Evolutionary conservation across 164 flowering plant species (phyloP).

Genomic region (Magnolia officinalis): DNA sequence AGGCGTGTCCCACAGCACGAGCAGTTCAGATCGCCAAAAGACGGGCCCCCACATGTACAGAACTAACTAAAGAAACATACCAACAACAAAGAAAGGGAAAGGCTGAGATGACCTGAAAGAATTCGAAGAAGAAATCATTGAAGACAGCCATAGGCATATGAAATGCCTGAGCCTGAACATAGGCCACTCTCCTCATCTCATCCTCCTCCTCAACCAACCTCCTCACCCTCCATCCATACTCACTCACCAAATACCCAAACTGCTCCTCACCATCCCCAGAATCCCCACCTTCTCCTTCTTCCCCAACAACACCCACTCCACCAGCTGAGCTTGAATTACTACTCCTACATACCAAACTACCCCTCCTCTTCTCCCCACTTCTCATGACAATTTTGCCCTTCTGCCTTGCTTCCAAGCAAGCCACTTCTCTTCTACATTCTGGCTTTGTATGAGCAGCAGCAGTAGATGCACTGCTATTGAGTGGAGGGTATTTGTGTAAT

Average conservation of each 20-base stretch:
- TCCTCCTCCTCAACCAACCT: slow-evolving; percentile 50
- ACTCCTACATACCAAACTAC: background rate
- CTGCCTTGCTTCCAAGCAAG: background rate
- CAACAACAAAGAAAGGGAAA: background rate
- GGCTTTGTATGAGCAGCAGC: background rate
- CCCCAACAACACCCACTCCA: slow-evolving; percentile 56
- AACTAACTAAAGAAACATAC: background rate
- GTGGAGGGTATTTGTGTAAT: background rate
- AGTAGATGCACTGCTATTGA: background rate
- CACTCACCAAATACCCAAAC: slow-evolving; percentile 40
- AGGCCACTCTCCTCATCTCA: slow-evolving; percentile 64
- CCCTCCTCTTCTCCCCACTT: slow-evolving; percentile 8
- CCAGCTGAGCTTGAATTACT: slow-evolving; percentile 7
- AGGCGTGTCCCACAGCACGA: too few species aligned
- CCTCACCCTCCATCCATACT: slow-evolving; percentile 76
- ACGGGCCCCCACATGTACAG: too few species aligned
- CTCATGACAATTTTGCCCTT: background rate
- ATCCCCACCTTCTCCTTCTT: slow-evolving; percentile 7
- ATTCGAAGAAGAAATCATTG: slow-evolving; percentile 63
- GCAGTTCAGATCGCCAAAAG: too few species aligned
- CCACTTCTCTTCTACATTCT: background rate
- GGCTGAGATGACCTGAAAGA: slow-evolving; percentile 53
- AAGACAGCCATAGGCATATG: slow-evolving; percentile 58
- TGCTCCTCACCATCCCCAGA: slow-evolving; percentile 9
- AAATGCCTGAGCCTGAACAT: slow-evolving; percentile 83